Base-by-base conservation (phyloP, 352 stramenopile species). In the Phytophthora pluvialis region DNA sequence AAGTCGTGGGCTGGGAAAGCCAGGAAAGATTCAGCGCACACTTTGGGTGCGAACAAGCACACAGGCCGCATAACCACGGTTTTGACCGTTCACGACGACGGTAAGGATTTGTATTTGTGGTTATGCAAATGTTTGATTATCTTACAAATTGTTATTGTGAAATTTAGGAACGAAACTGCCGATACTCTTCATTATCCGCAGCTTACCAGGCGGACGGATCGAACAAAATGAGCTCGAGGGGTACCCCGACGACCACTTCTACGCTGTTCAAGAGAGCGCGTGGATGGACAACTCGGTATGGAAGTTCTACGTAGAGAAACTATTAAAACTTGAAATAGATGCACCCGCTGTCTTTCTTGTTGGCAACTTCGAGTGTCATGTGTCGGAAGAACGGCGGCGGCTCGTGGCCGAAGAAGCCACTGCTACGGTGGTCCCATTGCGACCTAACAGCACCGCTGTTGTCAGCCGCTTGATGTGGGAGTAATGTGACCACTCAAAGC, bases 251-350 rank as follows among this genome's bases (percentile, higher is more conserved):
- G 54, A 25, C 2, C 42, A 40, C n/a, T 35, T 51, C 29, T 46
- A 61, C 42, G 21, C 53, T 7, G 39, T 45, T 0, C 52, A 43
- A 50, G 39, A 28, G n/a, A 52, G 36, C 11, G 53, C 39, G 3
- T 53, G 53, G 39, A 52, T 39, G 40, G 53, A 60, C n/a, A n/a
- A 4, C 1, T 45, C 5, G 1, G 53, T 60, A 3, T 60, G 53
- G 40, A 36, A 26, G 12, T 29, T 46, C 5, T 62, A 62, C 10
- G 32, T 62, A 25, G 31, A 54, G 39, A 45, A 47, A 0, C 12
- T 66, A 4, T 10, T 60, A 39, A 44, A 55, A 6, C 61, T 31
- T 50, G 21, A 61, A 38, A 61, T 67, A 29, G 54, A 54, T 32
- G 13, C 2, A 16, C 43, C 43, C 1, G 13, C 44, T 39, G 26